phyloP scores from a whole-genome alignment of 371 early-diverging fungal genomes.

The Rhizoclosmatium hyalinum region DNA sequence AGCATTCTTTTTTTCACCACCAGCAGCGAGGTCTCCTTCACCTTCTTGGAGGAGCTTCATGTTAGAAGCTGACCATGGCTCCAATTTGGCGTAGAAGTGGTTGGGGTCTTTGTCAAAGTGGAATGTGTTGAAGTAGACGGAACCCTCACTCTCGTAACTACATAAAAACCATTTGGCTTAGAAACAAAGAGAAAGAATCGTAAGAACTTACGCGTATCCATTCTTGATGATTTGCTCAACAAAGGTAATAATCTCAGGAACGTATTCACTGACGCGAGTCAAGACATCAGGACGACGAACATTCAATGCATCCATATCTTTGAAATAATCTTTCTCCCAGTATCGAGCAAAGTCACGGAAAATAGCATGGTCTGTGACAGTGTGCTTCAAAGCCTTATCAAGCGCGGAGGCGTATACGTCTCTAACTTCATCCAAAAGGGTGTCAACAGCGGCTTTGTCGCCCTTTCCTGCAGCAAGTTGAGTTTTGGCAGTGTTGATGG shows the following conservation, averaged over 20 bases:
- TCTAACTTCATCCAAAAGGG: conserved; percentile 38
- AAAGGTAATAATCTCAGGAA: conserved; percentile 93
- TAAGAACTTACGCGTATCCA: conserved; percentile 78
- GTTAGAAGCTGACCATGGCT: conserved; percentile 88
- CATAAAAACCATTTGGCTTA: background rate
- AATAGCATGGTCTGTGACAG: conserved; percentile 84
- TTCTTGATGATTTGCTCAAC: conserved; percentile 92
- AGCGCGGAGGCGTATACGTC: conserved; percentile 44
- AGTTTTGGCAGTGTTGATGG: conserved; percentile 58
- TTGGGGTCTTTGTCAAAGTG: conserved; percentile 85
- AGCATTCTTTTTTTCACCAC: conserved; percentile 71
- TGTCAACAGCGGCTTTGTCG: conserved; percentile 32
- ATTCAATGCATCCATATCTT: conserved; percentile 94
- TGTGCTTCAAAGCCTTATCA: conserved; percentile 44
- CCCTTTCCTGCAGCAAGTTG: conserved; percentile 4
- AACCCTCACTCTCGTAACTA: conserved; percentile 88
- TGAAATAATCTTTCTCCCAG: conserved; percentile 97
- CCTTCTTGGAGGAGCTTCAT: conserved; percentile 84
- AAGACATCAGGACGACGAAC: conserved; percentile 92
- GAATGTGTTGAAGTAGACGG: conserved; percentile 98
- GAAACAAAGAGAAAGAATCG: background rate
- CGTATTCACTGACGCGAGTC: conserved; percentile 98
- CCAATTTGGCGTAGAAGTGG: conserved; percentile 89
- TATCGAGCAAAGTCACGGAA: conserved; percentile 92
- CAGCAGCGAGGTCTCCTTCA: conserved; percentile 77